These are phyloP conservation scores for Laetiporus sulphureus DNA, from an alignment of 1,284 basidiomycete species.

Conservation along the genomic window DNA sequence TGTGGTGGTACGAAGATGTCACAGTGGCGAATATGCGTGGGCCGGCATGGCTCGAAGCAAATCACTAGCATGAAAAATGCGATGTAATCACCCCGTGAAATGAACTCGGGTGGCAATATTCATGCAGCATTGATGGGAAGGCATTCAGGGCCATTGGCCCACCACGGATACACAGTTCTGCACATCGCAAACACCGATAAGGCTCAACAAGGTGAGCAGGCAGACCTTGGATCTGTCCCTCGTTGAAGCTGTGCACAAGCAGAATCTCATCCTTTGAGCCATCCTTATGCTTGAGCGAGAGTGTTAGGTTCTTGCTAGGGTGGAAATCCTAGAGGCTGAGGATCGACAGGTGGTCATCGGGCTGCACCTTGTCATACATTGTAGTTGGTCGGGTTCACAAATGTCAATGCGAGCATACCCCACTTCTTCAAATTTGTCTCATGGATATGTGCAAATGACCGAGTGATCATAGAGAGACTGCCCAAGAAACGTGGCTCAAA, in stretches of 20 bases:
- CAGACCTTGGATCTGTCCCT: slow-evolving; percentile 93
- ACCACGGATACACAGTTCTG: too few relatives aligned
- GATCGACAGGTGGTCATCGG: slow-evolving; percentile 81
- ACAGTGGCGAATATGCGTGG: too few relatives aligned
- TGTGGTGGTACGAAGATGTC: too few relatives aligned
- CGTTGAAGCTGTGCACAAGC: slow-evolving; percentile 79
- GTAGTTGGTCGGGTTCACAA: slow-evolving; percentile 85
- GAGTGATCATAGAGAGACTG: slow-evolving; percentile 91
- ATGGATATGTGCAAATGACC: slow-evolving; percentile 96
- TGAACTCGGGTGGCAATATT: too few relatives aligned
- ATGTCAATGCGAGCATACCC: slow-evolving; percentile 90
- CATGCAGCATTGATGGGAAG: too few relatives aligned
- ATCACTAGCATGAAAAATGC: too few relatives aligned
- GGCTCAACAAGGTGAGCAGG: too few relatives aligned
- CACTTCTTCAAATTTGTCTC: slow-evolving; percentile 99
- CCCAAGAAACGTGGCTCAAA: slow-evolving; percentile 97
- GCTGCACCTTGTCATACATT: slow-evolving; percentile 82
- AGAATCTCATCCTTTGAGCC: slow-evolving; percentile 66
- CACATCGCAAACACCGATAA: too few relatives aligned
- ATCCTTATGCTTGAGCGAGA: slow-evolving; percentile 77
- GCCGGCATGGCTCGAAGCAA: too few relatives aligned
- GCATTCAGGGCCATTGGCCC: too few relatives aligned
- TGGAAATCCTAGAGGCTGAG: slow-evolving; percentile 78
- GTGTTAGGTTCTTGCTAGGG: slow-evolving; percentile 82
- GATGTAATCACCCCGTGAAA: too few relatives aligned